Base-by-base conservation (phyloP, 768 basidiomycete species). In the Suillus discolor region DNA sequence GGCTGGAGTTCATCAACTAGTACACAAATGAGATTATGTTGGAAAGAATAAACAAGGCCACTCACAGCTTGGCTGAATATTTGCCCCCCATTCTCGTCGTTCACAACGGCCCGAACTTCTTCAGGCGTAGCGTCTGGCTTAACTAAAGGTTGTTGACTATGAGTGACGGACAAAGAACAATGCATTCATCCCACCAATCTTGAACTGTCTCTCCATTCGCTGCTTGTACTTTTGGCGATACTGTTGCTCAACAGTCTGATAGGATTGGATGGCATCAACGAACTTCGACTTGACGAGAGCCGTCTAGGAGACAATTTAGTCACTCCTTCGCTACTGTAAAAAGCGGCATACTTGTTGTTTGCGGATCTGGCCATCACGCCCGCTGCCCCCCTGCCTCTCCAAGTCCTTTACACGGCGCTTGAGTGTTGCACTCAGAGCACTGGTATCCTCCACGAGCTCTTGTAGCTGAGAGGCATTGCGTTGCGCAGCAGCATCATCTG, bases 71-170 rank as follows among this genome's bases (percentile, higher is more conserved):
- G 93, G 66, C 90, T 89, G 82, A 98, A 98, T 62, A 97, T 90
- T 75, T 97, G 96, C 36, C 86, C 84, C 59, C 89, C 90, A 61
- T 84, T 84, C 54, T 92, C 90, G 71, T 94, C 90, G 70, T 96
- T 89, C 41, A 96, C 89, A n/a, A 92, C 95, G 18, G 92, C 89
- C 61, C 83, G 81, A 67, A 98, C 82, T 78, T 98, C 96, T 63
- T 97, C 94, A 2, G 89, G 89, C 0, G 94, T 88, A 6, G 96
- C 96, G 77, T 96, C 89, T 57, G 95, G 96, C 80, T 97, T 97
- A 64, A 96, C 95, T 93, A 67, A 20, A 42, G 4, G 47, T 1
- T 57, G 47, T 2, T 57, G 0, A 61, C 31, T 16, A 53, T 39
- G 41, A 44, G 55, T 47, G 8, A 67, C 34, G 18, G 36, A 60